Evolutionary conservation across 2,329 filamentous ascomycete genomes (phyloP).

Genomic region (Fusarium xylarioides): DNA sequence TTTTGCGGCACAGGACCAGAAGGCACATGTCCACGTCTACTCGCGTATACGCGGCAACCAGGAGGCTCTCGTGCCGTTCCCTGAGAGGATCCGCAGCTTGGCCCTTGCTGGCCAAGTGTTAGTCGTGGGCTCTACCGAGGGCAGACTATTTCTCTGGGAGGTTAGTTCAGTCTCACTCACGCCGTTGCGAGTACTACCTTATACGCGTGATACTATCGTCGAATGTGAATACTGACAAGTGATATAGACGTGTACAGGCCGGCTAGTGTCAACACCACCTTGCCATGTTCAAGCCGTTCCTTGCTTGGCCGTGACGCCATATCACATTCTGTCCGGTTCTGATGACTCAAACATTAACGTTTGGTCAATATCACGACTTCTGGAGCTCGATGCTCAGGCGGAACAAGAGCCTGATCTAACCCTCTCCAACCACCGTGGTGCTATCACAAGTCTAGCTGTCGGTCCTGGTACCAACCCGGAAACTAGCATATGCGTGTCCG

Average conservation of each 20-base stretch:
- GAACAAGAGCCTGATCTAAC: conserved; percentile 77
- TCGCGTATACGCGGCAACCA: conserved; percentile 84
- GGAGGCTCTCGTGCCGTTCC: conserved; percentile 87
- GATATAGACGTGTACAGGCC: conserved; percentile 74
- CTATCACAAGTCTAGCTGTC: conserved; percentile 70
- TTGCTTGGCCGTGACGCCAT: conserved; percentile 75
- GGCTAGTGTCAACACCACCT: conserved; percentile 78
- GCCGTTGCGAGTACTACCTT: conserved; percentile 16
- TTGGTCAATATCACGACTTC: conserved; percentile 82
- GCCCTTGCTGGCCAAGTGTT: conserved; percentile 77
- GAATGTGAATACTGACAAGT: conserved; percentile 36
- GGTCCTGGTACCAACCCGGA: conserved; percentile 73
- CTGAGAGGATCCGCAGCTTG: conserved; percentile 84
- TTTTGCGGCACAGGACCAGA: conserved; percentile 90
- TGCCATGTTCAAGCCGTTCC: conserved; percentile 85
- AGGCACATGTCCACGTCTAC: conserved; percentile 94
- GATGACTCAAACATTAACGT: conserved; percentile 91
- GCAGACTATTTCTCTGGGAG: conserved; percentile 92
- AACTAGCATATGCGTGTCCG: conserved; percentile 84
- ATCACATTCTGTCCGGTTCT: conserved; percentile 80
- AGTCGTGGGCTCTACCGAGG: conserved; percentile 83
- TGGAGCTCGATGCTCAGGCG: conserved; percentile 65
- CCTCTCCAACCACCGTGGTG: conserved; percentile 79
- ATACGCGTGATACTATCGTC: conserved; percentile 16
- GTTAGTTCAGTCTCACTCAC: conserved; percentile 56